These are phyloP conservation scores for Talaromyces sp. DNA, from an alignment of 2,329 filamentous ascomycete genomes.

Conservation along the genomic window DNA sequence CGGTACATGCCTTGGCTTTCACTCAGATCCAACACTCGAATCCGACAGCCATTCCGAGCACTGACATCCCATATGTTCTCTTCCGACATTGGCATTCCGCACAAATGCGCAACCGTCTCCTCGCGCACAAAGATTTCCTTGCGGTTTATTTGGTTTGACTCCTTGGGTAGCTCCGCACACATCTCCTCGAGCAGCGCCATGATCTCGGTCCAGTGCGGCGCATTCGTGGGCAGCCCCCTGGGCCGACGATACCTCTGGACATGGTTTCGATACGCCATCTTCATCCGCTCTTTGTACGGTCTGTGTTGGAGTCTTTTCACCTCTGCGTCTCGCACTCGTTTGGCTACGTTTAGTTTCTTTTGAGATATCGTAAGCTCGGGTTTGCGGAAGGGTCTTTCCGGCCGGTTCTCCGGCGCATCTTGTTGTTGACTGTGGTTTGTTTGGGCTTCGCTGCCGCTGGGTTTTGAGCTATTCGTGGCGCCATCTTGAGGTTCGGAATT, in stretches of 20 bases:
- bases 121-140: slow-evolving; percentile 30
- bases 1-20: slow-evolving; percentile 27
- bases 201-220: slow-evolving; percentile 21
- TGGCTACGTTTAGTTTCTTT: neutral
- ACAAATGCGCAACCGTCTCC: slow-evolving; percentile 27
- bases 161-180: slow-evolving; percentile 12
- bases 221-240: neutral
- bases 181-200: slow-evolving; percentile 21
- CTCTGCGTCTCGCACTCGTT: slow-evolving; percentile 1
- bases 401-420: neutral
- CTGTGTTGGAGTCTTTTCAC: neutral
- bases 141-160: slow-evolving; percentile 14
- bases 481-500: neutral
- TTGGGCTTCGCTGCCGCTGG: neutral
- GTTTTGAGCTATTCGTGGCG: neutral
- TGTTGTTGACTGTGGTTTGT: neutral
- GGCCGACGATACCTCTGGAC: neutral
- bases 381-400: neutral
- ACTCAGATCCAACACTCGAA: slow-evolving; percentile 28
- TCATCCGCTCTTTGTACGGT: slow-evolving; percentile 12
- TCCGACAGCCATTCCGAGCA: slow-evolving; percentile 31
- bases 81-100: slow-evolving; percentile 23
- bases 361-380: neutral
- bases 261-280: slow-evolving; percentile 21
- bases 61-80: slow-evolving; percentile 35